Percentiles rank a stretch among this genome's conserved stretches.
These are phyloP conservation scores for Colletotrichum orchidophilum DNA, from an alignment of 2,329 filamentous ascomycete species.

Conservation along the genomic window DNA sequence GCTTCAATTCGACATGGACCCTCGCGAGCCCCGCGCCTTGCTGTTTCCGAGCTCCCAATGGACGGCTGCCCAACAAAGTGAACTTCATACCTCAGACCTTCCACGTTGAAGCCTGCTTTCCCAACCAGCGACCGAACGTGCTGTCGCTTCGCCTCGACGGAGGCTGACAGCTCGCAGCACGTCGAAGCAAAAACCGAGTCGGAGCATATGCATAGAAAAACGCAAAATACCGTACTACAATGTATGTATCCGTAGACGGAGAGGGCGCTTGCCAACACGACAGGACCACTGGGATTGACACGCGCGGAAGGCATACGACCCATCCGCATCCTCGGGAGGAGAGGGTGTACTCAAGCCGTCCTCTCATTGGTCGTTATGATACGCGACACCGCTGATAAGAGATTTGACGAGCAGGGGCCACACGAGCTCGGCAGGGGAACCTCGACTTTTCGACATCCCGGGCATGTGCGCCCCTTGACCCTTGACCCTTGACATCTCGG, in stretches of 20 bases:
- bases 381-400: conserved; percentile 22
- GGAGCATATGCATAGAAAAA: not conserved
- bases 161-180: not conserved
- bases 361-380: conserved; percentile 15
- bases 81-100: not conserved
- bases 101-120: not conserved
- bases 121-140: not conserved
- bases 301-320: not conserved
- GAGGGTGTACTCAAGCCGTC: conserved; percentile 9
- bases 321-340: conserved; percentile 1
- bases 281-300: not conserved
- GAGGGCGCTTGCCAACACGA: not conserved
- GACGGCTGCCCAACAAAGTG: not conserved
- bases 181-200: not conserved
- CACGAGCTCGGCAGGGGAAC: conserved; percentile 2
- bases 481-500: too few species aligned
- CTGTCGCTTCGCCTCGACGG: not conserved
- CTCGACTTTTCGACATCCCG: not conserved
- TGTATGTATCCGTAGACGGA: too few species aligned
- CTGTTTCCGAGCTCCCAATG: not conserved
- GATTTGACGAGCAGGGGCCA: conserved; percentile 10
- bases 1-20: not conserved
- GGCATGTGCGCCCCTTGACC: too few species aligned
- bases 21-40: not conserved
- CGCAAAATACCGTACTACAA: too few species aligned